Conservation (phyloP, 805 yeast species). For the Candida piceae region DNA sequence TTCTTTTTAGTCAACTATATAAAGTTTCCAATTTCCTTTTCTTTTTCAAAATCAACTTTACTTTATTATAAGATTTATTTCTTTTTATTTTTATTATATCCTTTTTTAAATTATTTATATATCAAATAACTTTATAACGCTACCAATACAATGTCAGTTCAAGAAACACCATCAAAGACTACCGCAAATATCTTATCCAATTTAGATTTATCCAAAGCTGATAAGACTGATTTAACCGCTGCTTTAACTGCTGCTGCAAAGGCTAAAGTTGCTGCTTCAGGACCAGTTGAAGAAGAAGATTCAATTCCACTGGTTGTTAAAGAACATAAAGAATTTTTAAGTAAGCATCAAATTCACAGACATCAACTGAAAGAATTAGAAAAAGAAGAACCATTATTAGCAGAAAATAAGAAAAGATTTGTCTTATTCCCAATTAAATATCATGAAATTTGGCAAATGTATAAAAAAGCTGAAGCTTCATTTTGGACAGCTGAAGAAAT, state of each 20-base stretch:
- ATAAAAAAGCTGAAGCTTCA: constrained; percentile 98
- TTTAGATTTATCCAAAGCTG: constrained; percentile 41
- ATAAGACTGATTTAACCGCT: constrained; percentile 38
- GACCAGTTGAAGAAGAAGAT: constrained; percentile 8
- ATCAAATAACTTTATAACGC: too few species aligned
- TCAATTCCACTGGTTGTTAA: constrained; percentile 16
- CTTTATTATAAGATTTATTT: neutral
- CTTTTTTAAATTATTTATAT: too few species aligned
- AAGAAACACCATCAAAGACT: constrained; percentile 69
- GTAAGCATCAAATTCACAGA: constrained; percentile 64
- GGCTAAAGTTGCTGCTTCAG: constrained; percentile 24
- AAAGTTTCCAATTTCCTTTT: neutral
- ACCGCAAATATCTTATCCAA: constrained; percentile 53
- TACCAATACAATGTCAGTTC: constrained; percentile 39
- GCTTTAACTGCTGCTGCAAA: constrained; percentile 39
- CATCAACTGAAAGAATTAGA: constrained; percentile 69
- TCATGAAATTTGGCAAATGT: constrained; percentile 98
- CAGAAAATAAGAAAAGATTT: constrained; percentile 81
- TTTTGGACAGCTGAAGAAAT: constrained; percentile 99
- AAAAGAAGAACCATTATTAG: constrained; percentile 82
- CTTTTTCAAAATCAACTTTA: neutral
- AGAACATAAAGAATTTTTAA: constrained; percentile 53
- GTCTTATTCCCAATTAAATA: constrained; percentile 95
- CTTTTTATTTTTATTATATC: neutral
- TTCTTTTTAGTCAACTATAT: neutral